phyloP scores from a whole-genome alignment of 805 yeast genomes.

The Myxozyma mucilagina region DNA sequence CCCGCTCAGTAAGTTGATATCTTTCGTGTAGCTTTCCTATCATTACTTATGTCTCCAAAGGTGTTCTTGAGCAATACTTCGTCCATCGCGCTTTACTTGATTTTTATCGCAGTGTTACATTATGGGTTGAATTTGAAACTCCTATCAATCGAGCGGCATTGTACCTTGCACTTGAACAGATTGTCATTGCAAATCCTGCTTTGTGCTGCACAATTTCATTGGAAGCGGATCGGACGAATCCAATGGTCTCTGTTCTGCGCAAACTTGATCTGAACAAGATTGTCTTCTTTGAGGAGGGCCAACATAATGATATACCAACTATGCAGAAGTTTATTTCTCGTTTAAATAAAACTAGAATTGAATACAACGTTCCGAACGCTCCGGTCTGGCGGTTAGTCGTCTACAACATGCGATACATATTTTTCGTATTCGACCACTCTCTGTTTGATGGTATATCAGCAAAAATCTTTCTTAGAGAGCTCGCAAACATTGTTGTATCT shows the following conservation, averaged over 20 bases:
- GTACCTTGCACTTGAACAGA: background rate
- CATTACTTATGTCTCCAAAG: background rate
- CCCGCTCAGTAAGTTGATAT: background rate
- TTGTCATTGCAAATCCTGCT: conserved; percentile 5
- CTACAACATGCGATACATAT: background rate
- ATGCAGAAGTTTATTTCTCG: background rate
- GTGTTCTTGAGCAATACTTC: conserved; percentile 18
- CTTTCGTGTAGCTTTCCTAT: background rate
- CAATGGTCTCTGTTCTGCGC: conserved; percentile 1
- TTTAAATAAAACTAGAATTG: background rate
- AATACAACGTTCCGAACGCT: background rate
- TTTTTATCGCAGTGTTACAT: conserved; percentile 6
- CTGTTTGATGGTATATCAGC: conserved; percentile 18
- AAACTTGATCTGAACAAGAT: conserved; percentile 7
- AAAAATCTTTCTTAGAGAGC: conserved; percentile 3
- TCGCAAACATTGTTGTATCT: background rate
- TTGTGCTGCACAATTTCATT: background rate
- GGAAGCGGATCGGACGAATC: background rate
- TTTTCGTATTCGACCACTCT: conserved; percentile 15
- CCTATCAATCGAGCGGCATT: background rate
- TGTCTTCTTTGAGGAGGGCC: background rate
- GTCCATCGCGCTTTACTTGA: background rate
- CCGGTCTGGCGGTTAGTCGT: conserved; percentile 19
- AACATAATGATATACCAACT: background rate
- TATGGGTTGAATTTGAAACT: conserved; percentile 2